Percentiles rank a stretch among this genome's conserved stretches.
Evolutionary conservation across 148 eudicot species (phyloP).

Genomic region (Beta vulgaris): DNA sequence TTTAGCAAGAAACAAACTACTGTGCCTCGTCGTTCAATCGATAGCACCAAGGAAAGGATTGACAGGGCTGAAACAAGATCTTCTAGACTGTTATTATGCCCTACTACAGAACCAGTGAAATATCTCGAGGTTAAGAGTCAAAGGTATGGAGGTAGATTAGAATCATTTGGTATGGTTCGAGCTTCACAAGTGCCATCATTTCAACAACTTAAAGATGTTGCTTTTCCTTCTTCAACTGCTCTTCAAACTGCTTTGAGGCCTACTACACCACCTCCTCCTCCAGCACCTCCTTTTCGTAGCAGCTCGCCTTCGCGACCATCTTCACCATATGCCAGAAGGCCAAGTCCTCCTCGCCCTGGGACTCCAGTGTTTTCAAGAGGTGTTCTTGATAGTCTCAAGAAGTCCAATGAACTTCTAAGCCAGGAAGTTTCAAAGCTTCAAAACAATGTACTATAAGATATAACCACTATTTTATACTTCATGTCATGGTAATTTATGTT

Average conservation of each 20-base stretch:
- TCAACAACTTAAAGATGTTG: constrained; percentile 56
- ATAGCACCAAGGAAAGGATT: constrained; percentile 35
- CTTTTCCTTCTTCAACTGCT: constrained; percentile 71
- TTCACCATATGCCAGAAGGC: constrained; percentile 64
- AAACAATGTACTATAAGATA: constrained; percentile 53
- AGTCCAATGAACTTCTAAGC: constrained; percentile 65
- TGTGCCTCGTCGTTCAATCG: constrained; percentile 44
- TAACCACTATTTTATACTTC: no score
- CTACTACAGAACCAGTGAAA: constrained; percentile 59
- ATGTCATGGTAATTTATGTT: not conserved
- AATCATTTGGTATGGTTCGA: constrained; percentile 54
- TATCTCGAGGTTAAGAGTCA: constrained; percentile 65
- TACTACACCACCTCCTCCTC: constrained; percentile 31
- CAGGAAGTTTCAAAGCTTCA: constrained; percentile 83
- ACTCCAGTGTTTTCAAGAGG: constrained; percentile 70
- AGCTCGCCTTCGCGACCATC: constrained; percentile 49
- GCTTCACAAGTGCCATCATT: constrained; percentile 76
- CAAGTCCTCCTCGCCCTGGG: constrained; percentile 67
- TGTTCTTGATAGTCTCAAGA: constrained; percentile 71
- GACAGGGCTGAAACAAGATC: constrained; percentile 40
- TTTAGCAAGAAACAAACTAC: constrained; percentile 36
- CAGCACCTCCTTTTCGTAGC: constrained; percentile 30
- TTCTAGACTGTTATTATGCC: constrained; percentile 49
- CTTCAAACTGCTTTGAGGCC: constrained; percentile 63
- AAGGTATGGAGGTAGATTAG: constrained; percentile 38